Base-by-base conservation (phyloP, 1,284 basidiomycete species). In the Dichomitus squalens region DNA sequence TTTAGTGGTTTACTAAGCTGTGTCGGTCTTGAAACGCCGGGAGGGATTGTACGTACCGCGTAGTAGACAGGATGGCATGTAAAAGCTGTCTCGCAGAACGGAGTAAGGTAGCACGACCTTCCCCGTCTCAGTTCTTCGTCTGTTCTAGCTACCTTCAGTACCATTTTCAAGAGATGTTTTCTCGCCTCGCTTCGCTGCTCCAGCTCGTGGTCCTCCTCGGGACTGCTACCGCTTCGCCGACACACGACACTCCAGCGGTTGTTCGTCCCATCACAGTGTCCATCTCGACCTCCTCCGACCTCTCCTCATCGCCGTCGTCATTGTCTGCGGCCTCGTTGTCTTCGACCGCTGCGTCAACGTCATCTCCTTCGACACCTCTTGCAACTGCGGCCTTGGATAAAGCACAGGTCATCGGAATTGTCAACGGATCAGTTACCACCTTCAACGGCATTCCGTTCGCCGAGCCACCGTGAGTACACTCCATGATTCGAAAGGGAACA, bases 401-500 rank as follows among this genome's bases (percentile, higher is more conserved):
- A 5, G 55, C 52, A 1, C 50, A 51, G 2, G 53, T 60, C 21
- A 41, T 58, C 2, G 58, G 61, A 4, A 33, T 25, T 3, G 52
- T 39, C 12, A 54, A 58, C n/a, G 49, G 33, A 40, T 47, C 38
- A 4, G 67, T 76, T 0, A 67, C 72, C 18, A 73, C 75, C 52
- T 84, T 79, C 58, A 64, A 81, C 2, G 81, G 83, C 0, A 82
- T 85, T 39, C 83, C 82, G 0, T 86, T 78, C 57, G 82, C 83
- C 0, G 57, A 72, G 48, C 75, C 78, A 9, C 76, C 76, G 73
- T 75, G 53, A 57, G 74, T 60, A n/a, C n/a, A n/a, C n/a, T n/a
- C n/a, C n/a, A n/a, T n/a, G n/a, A n/a, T n/a, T n/a, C n/a, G n/a
- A n/a, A n/a, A n/a, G n/a, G n/a, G n/a, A n/a, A n/a, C n/a, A n/a